These are phyloP conservation scores for Ogataea populi-albae DNA, from an alignment of 805 yeast species.

Conservation along the genomic window DNA sequence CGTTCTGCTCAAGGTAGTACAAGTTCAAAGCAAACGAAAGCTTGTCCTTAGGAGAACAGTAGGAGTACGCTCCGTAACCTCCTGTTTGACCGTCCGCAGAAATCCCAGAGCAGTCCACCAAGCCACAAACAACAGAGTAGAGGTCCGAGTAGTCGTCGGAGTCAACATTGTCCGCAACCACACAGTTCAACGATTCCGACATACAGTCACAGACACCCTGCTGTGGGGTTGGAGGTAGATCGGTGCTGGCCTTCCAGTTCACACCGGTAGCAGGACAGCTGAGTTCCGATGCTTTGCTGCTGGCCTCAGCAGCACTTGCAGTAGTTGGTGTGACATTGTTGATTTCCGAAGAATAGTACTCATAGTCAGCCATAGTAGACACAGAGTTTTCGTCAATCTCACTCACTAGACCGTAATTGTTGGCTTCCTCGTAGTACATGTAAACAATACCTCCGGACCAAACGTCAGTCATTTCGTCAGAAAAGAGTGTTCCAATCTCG, in stretches of 20 bases:
- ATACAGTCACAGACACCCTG: conserved; percentile 62
- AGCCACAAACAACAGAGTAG: conserved; percentile 56
- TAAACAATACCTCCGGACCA: conserved; percentile 92
- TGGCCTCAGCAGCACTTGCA: conserved; percentile 38
- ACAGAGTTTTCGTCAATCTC: conserved; percentile 46
- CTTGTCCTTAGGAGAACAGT: conserved; percentile 64
- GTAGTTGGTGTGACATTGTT: conserved; percentile 51
- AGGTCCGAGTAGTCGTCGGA: conserved; percentile 57
- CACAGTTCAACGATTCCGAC: conserved; percentile 54
- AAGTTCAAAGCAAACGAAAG: conserved; percentile 62
- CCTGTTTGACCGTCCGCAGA: conserved; percentile 62
- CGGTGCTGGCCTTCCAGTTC: conserved; percentile 66
- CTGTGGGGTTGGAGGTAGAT: conserved; percentile 78
- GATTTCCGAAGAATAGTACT: conserved; percentile 60
- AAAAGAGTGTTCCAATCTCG: conserved; percentile 65
- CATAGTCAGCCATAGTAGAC: conserved; percentile 60
- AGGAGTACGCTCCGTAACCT: conserved; percentile 68
- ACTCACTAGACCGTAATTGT: conserved; percentile 71
- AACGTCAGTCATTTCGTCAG: conserved; percentile 69
- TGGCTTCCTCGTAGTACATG: conserved; percentile 77
- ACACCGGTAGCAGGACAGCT: conserved; percentile 58
- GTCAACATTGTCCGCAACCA: conserved; percentile 52
- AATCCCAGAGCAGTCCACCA: conserved; percentile 57
- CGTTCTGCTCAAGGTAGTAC: conserved; percentile 53
- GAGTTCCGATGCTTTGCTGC: conserved; percentile 43